A percentile compares a stretch with the other conserved stretches of the same genome.
phyloP scores from a whole-genome alignment of 257 asterid species.

The Echites panduratus region DNA sequence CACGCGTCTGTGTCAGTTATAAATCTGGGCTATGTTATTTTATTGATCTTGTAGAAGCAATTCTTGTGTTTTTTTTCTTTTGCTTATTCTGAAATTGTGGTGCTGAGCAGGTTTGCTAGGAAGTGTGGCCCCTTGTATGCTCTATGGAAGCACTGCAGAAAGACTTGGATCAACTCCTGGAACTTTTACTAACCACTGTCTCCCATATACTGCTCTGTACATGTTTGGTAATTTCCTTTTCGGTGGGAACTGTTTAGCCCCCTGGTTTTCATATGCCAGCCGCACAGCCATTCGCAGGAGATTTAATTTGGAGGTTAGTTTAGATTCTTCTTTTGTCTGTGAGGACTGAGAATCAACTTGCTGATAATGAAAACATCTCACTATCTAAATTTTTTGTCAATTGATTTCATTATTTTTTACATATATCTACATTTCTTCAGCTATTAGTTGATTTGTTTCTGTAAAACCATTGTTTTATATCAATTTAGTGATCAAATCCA shows the following conservation, averaged over 20 bases:
- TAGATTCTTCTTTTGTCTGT: not conserved
- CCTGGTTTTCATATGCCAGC: slow-evolving; percentile 67
- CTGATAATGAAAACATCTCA: too few species aligned
- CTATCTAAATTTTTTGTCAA: not conserved
- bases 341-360: too few species aligned
- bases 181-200: slow-evolving; percentile 71
- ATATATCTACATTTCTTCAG: not conserved
- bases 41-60: too few species aligned
- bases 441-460: not conserved
- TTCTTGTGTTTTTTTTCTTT: not conserved
- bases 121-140: slow-evolving; percentile 84
- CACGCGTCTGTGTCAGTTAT: too few species aligned
- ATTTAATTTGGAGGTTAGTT: slow-evolving; percentile 77
- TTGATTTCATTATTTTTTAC: not conserved
- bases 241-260: slow-evolving; percentile 84
- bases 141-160: slow-evolving; percentile 79
- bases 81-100: slow-evolving; percentile 9
- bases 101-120: slow-evolving; percentile 72
- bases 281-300: slow-evolving; percentile 85
- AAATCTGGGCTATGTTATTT: not conserved
- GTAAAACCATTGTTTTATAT: not conserved
- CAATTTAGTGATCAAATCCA: not conserved
- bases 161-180: slow-evolving; percentile 70
- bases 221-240: slow-evolving; percentile 58
- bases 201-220: slow-evolving; percentile 83